Evolutionary conservation across 805 yeast species (phyloP).

Genomic region (Kockiozyma suomiensis): DNA sequence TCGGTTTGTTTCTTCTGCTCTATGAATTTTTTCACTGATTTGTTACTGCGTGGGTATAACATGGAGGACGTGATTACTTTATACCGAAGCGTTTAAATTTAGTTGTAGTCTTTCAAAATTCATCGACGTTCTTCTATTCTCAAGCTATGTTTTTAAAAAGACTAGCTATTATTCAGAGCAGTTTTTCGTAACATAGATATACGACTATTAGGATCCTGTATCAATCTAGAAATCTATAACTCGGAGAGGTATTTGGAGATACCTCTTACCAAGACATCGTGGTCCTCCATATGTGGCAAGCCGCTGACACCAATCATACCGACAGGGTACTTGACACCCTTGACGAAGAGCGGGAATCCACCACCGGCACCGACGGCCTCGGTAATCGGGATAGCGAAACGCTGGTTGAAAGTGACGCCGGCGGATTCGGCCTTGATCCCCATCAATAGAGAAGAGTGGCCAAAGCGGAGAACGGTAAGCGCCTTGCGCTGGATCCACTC

Average conservation of each 20-base stretch:
- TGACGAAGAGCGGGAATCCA: conserved; percentile 23
- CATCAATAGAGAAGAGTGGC: conserved; percentile 20
- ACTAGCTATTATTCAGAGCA: too few relatives aligned
- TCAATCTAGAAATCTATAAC: not conserved
- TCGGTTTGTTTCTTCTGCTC: too few relatives aligned
- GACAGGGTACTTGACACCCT: conserved; percentile 22
- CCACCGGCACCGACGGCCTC: conserved; percentile 26
- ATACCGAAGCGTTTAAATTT: too few relatives aligned
- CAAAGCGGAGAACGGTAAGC: conserved; percentile 30
- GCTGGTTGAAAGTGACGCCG: conserved; percentile 5
- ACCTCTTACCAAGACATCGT: conserved; percentile 17
- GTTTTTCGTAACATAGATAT: too few relatives aligned
- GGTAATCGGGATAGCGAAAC: conserved; percentile 7
- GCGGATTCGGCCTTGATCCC: conserved; percentile 10
- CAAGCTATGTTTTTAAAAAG: too few relatives aligned
- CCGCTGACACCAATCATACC: conserved; percentile 29
- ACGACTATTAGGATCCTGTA: too few relatives aligned
- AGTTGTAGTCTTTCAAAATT: too few relatives aligned
- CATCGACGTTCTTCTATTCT: too few relatives aligned
- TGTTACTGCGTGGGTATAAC: too few relatives aligned
- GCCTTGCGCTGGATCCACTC: conserved; percentile 30
- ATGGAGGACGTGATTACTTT: too few relatives aligned
- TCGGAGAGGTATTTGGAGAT: conserved; percentile 13
- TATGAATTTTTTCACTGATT: too few relatives aligned
- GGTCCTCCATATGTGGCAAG: conserved; percentile 22